phyloP scores from a whole-genome alignment of 495 filamentous ascomycete genomes.

The Penicillium pulvis region DNA sequence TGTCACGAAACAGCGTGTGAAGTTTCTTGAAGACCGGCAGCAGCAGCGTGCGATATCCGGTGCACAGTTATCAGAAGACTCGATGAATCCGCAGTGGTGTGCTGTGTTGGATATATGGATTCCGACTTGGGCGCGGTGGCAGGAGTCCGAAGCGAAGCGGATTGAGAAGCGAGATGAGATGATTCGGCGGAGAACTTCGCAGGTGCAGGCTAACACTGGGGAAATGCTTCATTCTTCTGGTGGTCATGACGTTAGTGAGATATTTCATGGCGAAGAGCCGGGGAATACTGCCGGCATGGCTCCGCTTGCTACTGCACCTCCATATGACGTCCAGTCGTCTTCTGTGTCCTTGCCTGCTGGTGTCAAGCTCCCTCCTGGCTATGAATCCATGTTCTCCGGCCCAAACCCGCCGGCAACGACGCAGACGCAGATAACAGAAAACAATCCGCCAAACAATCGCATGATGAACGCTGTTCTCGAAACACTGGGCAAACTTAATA shows the following conservation, averaged over 20 bases:
- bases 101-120: conserved; percentile 46
- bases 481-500: conserved; percentile 42
- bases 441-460: conserved; percentile 14
- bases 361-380: conserved; percentile 40
- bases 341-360: conserved; percentile 11
- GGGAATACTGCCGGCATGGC: neutral
- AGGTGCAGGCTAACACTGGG: neutral
- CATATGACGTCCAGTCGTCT: conserved; percentile 1
- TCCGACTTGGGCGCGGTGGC: conserved; percentile 47
- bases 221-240: neutral
- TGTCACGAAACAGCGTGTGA: conserved; percentile 47
- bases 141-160: conserved; percentile 39
- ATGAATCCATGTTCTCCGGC: conserved; percentile 41
- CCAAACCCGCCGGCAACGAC: neutral
- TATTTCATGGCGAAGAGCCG: neutral
- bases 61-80: conserved; percentile 23
- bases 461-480: conserved; percentile 41
- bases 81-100: conserved; percentile 45
- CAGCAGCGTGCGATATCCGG: conserved; percentile 5
- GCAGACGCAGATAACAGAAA: neutral
- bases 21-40: conserved; percentile 37
- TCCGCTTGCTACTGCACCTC: neutral
- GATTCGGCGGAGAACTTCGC: conserved; percentile 15
- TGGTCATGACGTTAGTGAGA: neutral
- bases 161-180: conserved; percentile 48